Conservation (phyloP, 176 grass and related monocot species). For the Triticum dicoccoides region DNA sequence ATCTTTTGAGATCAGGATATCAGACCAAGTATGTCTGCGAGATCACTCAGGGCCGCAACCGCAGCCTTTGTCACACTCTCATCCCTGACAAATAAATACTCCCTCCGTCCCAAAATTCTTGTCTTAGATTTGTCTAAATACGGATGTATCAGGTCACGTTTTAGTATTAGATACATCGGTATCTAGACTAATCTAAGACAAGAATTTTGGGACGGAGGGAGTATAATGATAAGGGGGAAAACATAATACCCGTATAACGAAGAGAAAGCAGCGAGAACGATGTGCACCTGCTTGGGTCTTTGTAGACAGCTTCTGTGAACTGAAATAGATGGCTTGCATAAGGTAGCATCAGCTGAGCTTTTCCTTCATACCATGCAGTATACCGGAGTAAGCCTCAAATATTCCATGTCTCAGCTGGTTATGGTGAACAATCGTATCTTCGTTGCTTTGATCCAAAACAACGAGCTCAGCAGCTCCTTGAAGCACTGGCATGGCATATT, state of each 20-base stretch:
- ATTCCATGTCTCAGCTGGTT: conserved; percentile 82
- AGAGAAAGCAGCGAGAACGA: background rate
- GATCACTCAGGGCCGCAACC: conserved; percentile 71
- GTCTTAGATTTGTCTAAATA: too few relatives aligned
- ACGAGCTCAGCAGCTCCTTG: conserved; percentile 64
- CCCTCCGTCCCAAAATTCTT: too few relatives aligned
- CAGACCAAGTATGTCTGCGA: conserved; percentile 54
- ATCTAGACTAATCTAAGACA: too few relatives aligned
- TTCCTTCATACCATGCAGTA: conserved; percentile 87
- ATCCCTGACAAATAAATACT: conserved; percentile 42
- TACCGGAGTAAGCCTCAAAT: conserved; percentile 85
- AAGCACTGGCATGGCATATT: conserved; percentile 68
- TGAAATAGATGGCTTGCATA: conserved; percentile 59
- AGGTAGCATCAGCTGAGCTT: conserved; percentile 73
- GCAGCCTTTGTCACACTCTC: conserved; percentile 79
- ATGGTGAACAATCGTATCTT: conserved; percentile 67
- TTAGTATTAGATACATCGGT: too few relatives aligned
- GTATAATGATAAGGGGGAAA: background rate
- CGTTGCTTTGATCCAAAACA: conserved; percentile 55
- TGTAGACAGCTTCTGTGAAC: conserved; percentile 50
- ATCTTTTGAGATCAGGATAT: conserved; percentile 38
- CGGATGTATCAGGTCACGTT: too few relatives aligned
- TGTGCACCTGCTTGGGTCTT: conserved; percentile 54
- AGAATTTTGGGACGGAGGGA: too few relatives aligned
- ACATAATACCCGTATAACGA: conserved; percentile 4